Evolutionary conservation across 331 rosid species (phyloP).

Genomic region (Cydonia oblonga): DNA sequence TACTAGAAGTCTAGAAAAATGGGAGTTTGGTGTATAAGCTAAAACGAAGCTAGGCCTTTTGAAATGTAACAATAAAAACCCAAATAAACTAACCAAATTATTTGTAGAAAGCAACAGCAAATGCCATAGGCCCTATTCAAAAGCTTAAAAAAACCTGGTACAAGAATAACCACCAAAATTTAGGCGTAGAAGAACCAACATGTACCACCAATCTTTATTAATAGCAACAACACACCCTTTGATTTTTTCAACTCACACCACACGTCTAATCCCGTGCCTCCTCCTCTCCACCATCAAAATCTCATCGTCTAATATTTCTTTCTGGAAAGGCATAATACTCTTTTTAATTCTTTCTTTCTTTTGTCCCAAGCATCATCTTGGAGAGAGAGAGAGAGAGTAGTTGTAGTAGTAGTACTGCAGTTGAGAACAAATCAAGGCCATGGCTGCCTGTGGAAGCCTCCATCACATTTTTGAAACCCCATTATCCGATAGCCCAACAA

Average conservation of each 20-base stretch:
- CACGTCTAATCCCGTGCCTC: slow-evolving; percentile 31
- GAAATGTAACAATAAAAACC: not conserved
- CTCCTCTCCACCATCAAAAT: slow-evolving; percentile 22
- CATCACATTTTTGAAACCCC: slow-evolving; percentile 65
- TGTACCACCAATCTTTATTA: slow-evolving; percentile 23
- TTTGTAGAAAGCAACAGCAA: not conserved
- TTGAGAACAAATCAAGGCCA: slow-evolving; percentile 7
- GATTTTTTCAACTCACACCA: slow-evolving; percentile 21
- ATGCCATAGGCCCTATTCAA: not conserved
- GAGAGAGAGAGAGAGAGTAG: not conserved
- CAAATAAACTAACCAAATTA: not conserved
- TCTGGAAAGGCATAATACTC: not conserved
- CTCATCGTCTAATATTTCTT: not conserved
- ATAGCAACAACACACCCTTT: slow-evolving; percentile 21
- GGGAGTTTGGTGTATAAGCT: not conserved
- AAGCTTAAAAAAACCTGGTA: not conserved
- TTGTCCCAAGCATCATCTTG: not conserved
- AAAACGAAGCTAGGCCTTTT: not conserved
- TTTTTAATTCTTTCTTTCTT: not conserved
- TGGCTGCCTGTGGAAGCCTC: slow-evolving; percentile 81
- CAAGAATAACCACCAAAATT: slow-evolving; percentile 30
- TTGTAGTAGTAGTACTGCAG: not conserved
- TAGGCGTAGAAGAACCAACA: slow-evolving; percentile 16
- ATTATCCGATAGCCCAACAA: slow-evolving; percentile 51
- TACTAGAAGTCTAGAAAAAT: not conserved